Base-by-base conservation (phyloP, 768 basidiomycete species). In the Gloeostereum incarnatum region DNA sequence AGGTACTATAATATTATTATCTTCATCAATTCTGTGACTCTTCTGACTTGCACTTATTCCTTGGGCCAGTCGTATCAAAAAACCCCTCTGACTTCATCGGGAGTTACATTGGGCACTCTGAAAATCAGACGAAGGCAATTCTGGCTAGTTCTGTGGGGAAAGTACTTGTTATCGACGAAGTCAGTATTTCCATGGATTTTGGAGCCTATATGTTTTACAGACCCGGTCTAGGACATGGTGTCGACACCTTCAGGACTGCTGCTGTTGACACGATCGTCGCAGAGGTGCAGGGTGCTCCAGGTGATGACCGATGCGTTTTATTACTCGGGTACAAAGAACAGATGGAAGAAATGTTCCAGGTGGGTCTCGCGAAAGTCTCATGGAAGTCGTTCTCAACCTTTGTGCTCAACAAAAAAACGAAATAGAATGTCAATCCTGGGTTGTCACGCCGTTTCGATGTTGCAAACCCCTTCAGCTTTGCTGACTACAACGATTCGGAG, bases 21-120 rank as follows among this genome's bases (percentile, higher is more conserved):
- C 61, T 22, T 68, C 68, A 3, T 57, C 57, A 2, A 68, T 70
- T 16, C 45, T n/a, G n/a, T n/a, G n/a, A n/a, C n/a, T n/a, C n/a
- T n/a, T n/a, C 26, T 44, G 26, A 9, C 35, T 2, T 25, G n/a
- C 10, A 16, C 22, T 10, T 26, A 26, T 25, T n/a, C n/a, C n/a
- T n/a, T n/a, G n/a, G n/a, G 24, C 2, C 35, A 82, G 81, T 84
- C 27, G 58, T 82, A 0, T 45, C 73, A 1, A 82, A 81, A 52
- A 82, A 78, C 44, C 80, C 81, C 0, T 57, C 81, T 0, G 80
- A 83, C 47, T 82, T 83, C 47, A 56, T 79, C n/a, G 81, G 81
- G 3, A 55, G 58, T 24, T 58, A 56, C 16, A 45, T 82, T 3
- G 81, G 81, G 2, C 63, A 70, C 26, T 79, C 81, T 0, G 81